Conservation (phyloP, 225 moss, liverwort and hornwort species). For the Ulota crispa region DNA sequence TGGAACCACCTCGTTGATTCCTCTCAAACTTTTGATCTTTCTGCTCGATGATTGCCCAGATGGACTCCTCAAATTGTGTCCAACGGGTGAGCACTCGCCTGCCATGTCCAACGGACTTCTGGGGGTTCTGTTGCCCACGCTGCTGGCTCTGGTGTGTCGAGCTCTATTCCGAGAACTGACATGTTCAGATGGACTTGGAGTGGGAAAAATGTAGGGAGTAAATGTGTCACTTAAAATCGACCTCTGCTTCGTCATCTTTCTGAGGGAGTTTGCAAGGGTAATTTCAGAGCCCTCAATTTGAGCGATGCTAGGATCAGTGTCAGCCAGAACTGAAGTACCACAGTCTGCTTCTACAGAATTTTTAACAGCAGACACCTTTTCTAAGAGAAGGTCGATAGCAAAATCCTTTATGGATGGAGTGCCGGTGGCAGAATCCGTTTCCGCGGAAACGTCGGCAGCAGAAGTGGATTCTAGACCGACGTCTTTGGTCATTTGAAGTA, state of each 20-base stretch:
- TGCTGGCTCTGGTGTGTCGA: conserved; percentile 44
- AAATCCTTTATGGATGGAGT: background rate
- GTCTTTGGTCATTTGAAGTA: background rate
- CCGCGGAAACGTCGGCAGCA: background rate
- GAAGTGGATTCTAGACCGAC: background rate
- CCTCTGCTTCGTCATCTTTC: conserved; percentile 23
- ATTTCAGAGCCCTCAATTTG: background rate
- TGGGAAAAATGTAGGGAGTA: background rate
- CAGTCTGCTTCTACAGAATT: background rate
- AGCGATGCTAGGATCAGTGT: background rate
- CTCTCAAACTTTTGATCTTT: conserved; percentile 40
- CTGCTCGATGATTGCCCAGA: conserved; percentile 28
- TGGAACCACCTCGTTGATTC: conserved; percentile 40
- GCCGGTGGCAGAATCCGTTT: background rate
- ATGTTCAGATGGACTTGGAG: conserved; percentile 40
- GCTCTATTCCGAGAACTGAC: conserved; percentile 30
- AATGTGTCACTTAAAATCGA: conserved; percentile 14
- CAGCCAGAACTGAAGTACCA: background rate
- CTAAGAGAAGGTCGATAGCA: background rate
- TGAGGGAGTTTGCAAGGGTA: conserved; percentile 15
- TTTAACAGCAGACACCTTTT: background rate
- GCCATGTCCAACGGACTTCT: conserved; percentile 24
- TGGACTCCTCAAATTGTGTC: conserved; percentile 23
- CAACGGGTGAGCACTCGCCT: conserved; percentile 15
- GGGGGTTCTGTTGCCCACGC: conserved; percentile 27